These are phyloP conservation scores for Xerocomellus chrysenteron DNA, from an alignment of 768 basidiomycete genomes.

Conservation along the genomic window DNA sequence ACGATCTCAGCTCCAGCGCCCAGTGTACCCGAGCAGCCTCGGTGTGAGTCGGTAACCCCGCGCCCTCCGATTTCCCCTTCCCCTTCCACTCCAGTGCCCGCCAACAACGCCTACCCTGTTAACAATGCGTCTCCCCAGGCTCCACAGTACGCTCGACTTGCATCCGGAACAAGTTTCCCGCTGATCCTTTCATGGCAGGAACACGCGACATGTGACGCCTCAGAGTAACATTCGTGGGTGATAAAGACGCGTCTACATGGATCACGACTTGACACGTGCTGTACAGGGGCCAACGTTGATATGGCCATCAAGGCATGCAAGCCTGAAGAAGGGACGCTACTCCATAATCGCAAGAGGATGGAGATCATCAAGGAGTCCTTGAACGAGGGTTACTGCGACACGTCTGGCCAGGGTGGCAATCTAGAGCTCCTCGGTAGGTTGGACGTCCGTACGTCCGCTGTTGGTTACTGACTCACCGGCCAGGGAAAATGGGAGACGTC, in stretches of 20 bases:
- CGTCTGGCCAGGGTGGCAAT: conserved; percentile 62
- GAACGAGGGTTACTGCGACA: conserved; percentile 83
- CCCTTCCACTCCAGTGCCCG: conserved; percentile 5
- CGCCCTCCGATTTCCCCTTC: not conserved
- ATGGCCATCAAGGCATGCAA: conserved; percentile 73
- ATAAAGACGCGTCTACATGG: not conserved
- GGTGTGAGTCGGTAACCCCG: conserved; percentile 1
- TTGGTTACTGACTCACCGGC: conserved; percentile 4
- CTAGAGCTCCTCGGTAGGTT: conserved; percentile 58
- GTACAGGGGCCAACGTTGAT: conserved; percentile 57
- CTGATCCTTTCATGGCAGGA: conserved; percentile 10
- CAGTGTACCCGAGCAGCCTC: conserved; percentile 2
- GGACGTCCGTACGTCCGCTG: not conserved
- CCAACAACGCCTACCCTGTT: conserved; percentile 4
- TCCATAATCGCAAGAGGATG: conserved; percentile 69
- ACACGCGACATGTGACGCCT: conserved; percentile 37
- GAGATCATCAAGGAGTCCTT: conserved; percentile 68
- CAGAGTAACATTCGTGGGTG: conserved; percentile 43
- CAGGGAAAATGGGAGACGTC: conserved; percentile 62
- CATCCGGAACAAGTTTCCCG: not conserved
- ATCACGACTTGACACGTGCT: not conserved
- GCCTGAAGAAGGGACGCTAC: conserved; percentile 58
- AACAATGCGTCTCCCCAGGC: conserved; percentile 14
- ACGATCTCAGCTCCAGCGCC: not conserved
- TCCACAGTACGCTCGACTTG: conserved; percentile 17